phyloP scores from a whole-genome alignment of 202 grass and related monocot species.

The Brachypodium distachyon region DNA sequence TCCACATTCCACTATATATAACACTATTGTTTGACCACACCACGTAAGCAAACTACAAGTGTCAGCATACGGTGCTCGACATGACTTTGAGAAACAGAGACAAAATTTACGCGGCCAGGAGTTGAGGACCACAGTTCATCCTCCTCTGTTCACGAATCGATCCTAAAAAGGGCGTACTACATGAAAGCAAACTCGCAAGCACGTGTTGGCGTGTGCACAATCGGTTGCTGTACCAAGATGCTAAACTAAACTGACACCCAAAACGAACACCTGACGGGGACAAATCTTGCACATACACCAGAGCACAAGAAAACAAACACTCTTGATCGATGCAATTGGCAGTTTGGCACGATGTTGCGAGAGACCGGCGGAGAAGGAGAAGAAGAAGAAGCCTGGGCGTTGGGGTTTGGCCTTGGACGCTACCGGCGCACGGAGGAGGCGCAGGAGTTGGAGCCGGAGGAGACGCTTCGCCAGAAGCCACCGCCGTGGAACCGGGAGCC shows the following conservation, averaged over 20 bases:
- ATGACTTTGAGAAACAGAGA: too few relatives aligned
- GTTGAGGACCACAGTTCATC: background rate
- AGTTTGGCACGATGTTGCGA: too few relatives aligned
- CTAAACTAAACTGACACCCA: background rate
- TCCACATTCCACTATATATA: too few relatives aligned
- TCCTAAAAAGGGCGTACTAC: background rate
- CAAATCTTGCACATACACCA: background rate
- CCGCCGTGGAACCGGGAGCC: slow-evolving; percentile 33
- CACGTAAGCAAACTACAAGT: background rate
- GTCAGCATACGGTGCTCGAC: background rate
- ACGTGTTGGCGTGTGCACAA: background rate
- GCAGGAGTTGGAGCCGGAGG: slow-evolving; percentile 31
- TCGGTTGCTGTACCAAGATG: background rate
- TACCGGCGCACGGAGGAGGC: slow-evolving; percentile 22
- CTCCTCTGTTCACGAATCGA: background rate
- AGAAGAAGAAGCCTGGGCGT: background rate
- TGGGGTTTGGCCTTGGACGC: background rate
- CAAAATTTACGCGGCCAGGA: too few relatives aligned
- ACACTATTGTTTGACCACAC: too few relatives aligned
- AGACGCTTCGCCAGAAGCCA: slow-evolving; percentile 59
- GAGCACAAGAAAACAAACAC: background rate
- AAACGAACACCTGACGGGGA: background rate
- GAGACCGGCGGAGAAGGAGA: background rate
- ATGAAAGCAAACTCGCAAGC: background rate
- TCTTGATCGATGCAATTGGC: too few relatives aligned